Conservation (phyloP, 129 eudicot species). For the Escallonia rubra region DNA sequence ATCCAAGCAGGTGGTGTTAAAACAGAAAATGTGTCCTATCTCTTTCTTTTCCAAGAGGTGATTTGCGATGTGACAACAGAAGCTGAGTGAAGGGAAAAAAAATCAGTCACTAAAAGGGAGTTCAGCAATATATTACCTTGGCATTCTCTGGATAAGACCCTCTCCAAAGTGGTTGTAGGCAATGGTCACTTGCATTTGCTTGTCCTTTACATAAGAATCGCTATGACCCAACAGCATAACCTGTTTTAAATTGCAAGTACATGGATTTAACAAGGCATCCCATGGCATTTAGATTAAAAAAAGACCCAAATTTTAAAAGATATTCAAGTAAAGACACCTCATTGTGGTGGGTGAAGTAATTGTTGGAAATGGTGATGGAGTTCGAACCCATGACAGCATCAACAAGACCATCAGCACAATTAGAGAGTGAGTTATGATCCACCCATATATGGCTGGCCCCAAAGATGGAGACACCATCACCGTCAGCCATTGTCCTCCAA, state of each 20-base stretch:
- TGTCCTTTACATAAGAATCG: slow-evolving; percentile 71
- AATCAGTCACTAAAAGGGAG: background rate
- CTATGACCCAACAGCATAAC: slow-evolving; percentile 95
- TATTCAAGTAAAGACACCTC: slow-evolving; percentile 39
- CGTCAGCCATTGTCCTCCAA: slow-evolving; percentile 96
- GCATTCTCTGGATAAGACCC: slow-evolving; percentile 95
- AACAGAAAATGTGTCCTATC: too few species aligned
- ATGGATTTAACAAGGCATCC: background rate
- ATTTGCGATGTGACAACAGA: background rate
- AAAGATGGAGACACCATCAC: slow-evolving; percentile 81
- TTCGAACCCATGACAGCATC: slow-evolving; percentile 98
- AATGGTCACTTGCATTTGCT: slow-evolving; percentile 88
- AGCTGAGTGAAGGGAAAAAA: background rate
- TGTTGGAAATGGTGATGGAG: slow-evolving; percentile 91
- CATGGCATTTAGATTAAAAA: too few species aligned
- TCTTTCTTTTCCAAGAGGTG: too few species aligned
- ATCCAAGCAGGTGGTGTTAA: too few species aligned
- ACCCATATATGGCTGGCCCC: slow-evolving; percentile 88
- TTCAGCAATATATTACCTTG: slow-evolving; percentile 48
- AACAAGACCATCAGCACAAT: slow-evolving; percentile 90
- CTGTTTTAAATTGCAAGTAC: slow-evolving; percentile 23
- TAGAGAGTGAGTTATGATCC: slow-evolving; percentile 83
- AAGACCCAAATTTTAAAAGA: too few species aligned
- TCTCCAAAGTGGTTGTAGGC: slow-evolving; percentile 94
- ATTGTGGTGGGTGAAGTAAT: slow-evolving; percentile 80